These are phyloP conservation scores for Penicillium pulvis DNA, from an alignment of 495 filamentous ascomycete genomes.

Conservation along the genomic window DNA sequence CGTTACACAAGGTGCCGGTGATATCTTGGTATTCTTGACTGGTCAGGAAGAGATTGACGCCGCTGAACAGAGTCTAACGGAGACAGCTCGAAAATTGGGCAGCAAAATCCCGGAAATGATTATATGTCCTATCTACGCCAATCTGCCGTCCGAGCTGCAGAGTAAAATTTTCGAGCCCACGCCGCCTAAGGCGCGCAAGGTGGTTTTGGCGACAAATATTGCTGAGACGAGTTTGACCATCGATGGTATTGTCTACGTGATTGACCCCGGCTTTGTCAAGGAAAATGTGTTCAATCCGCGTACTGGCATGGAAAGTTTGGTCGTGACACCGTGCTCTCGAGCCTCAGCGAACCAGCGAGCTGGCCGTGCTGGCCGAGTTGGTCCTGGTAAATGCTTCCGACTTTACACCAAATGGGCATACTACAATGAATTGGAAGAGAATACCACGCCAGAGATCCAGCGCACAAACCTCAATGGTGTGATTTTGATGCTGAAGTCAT, in stretches of 20 bases:
- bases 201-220: constrained; percentile 88
- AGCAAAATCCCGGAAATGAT: constrained; percentile 83
- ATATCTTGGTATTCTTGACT: constrained; percentile 89
- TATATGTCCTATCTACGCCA: constrained; percentile 86
- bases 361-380: constrained; percentile 89
- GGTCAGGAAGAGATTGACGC: constrained; percentile 91
- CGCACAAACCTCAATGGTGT: constrained; percentile 83
- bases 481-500: constrained; percentile 82
- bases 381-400: constrained; percentile 92
- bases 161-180: constrained; percentile 90
- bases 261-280: constrained; percentile 91
- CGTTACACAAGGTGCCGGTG: constrained; percentile 79
- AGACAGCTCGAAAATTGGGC: constrained; percentile 79
- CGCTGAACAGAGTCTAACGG: constrained; percentile 76
- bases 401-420: constrained; percentile 95
- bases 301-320: constrained; percentile 88
- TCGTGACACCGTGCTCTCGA: constrained; percentile 90
- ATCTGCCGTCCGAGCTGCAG: constrained; percentile 82
- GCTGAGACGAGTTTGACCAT: constrained; percentile 89
- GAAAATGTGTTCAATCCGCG: constrained; percentile 92
- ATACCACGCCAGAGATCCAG: constrained; percentile 92
- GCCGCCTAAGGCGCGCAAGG: constrained; percentile 76
- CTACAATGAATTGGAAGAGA: constrained; percentile 92
- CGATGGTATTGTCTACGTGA: constrained; percentile 89
- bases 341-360: constrained; percentile 92